These are phyloP conservation scores for Penicillium sclerotigenum DNA, from an alignment of 2,329 filamentous ascomycete species.

Conservation along the genomic window DNA sequence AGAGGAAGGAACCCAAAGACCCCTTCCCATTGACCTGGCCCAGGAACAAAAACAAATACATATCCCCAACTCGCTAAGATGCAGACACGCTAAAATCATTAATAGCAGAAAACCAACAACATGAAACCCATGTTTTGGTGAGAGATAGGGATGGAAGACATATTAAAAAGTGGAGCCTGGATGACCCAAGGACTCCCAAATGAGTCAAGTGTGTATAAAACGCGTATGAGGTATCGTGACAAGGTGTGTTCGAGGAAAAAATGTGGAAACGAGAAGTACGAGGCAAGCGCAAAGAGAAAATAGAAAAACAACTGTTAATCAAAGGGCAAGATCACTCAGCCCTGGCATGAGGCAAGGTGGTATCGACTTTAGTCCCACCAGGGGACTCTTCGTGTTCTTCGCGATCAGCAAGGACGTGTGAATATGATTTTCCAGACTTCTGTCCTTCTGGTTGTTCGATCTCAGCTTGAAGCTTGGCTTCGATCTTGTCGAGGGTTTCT, in stretches of 20 bases:
- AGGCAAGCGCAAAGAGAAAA: not conserved
- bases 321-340: not conserved
- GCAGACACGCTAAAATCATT: conserved; percentile 5
- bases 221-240: not conserved
- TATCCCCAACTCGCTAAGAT: conserved; percentile 3
- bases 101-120: not conserved
- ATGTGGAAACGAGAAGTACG: not conserved
- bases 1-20: not conserved
- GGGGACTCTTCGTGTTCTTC: conserved; percentile 1
- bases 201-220: not conserved
- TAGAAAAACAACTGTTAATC: not conserved
- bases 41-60: not conserved
- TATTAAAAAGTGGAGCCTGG: not conserved
- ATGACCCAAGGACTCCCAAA: not conserved
- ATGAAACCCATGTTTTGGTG: not conserved
- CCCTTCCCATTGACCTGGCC: not conserved
- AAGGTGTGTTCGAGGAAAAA: not conserved
- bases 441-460: not conserved
- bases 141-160: not conserved
- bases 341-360: conserved; percentile 4
- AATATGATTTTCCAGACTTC: not conserved
- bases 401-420: not conserved
- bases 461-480: conserved; percentile 1
- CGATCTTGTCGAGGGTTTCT: conserved; percentile 7
- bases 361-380: not conserved